A percentile compares a stretch with the other conserved stretches of the same genome.
Conservation (phyloP, 129 eudicot genomes). For the Scalesia atractyloides region DNA sequence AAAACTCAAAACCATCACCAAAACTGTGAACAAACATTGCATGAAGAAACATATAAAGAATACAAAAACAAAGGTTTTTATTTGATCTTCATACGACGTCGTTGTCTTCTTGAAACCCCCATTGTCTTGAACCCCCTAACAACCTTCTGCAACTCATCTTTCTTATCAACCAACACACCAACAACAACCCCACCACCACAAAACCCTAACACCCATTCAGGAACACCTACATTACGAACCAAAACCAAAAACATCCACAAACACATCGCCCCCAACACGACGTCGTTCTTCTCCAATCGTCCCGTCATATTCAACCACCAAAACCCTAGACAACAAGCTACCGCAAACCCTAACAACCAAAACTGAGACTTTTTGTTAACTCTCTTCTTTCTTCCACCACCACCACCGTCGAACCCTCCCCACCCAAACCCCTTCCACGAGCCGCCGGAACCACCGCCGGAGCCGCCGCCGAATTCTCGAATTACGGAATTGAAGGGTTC, state of each 20-base stretch:
- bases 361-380: constrained; percentile 20
- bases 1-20: constrained; percentile 13
- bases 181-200: constrained; percentile 38
- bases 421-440: constrained; percentile 36
- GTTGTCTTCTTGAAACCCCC: constrained; percentile 24
- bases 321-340: constrained; percentile 33
- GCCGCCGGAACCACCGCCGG: constrained; percentile 23
- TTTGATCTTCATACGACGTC: constrained; percentile 29
- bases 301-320: constrained; percentile 13
- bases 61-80: not conserved
- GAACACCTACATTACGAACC: constrained; percentile 24
- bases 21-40: constrained; percentile 21
- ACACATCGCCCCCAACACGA: constrained; percentile 29
- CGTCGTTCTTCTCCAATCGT: constrained; percentile 26
- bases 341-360: constrained; percentile 24
- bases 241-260: constrained; percentile 30
- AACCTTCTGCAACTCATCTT: constrained; percentile 27
- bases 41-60: not conserved
- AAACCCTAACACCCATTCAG: constrained; percentile 45
- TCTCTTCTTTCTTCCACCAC: constrained; percentile 31
- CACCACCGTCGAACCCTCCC: constrained; percentile 36
- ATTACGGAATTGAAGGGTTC: constrained; percentile 29
- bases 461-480: constrained; percentile 16
- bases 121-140: constrained; percentile 21
- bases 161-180: constrained; percentile 19